Evolutionary conservation across 768 basidiomycete species (phyloP).

Genomic region (Leccinum olivaceopallidum): DNA sequence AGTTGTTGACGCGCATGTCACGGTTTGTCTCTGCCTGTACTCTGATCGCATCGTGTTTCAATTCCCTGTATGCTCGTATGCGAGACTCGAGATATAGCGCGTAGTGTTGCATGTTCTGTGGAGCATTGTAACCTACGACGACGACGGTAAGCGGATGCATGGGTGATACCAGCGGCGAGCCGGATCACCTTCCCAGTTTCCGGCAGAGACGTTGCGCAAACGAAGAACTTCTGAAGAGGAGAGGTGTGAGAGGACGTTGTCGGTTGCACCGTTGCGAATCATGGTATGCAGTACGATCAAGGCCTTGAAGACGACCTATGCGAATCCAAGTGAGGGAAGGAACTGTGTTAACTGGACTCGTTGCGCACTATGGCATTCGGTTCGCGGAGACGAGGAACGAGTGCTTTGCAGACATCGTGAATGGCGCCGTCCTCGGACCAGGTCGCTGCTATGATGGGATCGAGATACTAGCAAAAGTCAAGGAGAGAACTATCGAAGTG

Average conservation of each 20-base stretch:
- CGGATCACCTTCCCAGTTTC: conserved; percentile 81
- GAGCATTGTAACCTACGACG: conserved; percentile 73
- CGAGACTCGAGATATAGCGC: conserved; percentile 87
- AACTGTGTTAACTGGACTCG: background rate
- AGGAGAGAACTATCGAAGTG: background rate
- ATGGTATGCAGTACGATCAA: conserved; percentile 94
- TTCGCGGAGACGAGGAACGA: conserved; percentile 83
- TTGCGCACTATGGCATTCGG: conserved; percentile 83
- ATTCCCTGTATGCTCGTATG: conserved; percentile 83
- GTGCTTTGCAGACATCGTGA: conserved; percentile 88
- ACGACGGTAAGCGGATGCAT: background rate
- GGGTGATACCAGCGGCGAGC: conserved; percentile 1
- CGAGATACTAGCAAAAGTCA: conserved; percentile 69
- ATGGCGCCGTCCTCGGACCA: conserved; percentile 94
- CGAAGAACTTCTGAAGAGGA: conserved; percentile 80
- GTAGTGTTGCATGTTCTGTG: conserved; percentile 85
- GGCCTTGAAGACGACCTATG: conserved; percentile 95
- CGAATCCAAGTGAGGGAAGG: conserved; percentile 1
- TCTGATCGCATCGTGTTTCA: conserved; percentile 92
- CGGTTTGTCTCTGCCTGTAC: conserved; percentile 94
- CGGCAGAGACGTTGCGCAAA: conserved; percentile 76
- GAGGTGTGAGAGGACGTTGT: conserved; percentile 85
- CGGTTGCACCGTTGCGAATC: conserved; percentile 95
- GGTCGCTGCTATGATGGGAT: conserved; percentile 95
- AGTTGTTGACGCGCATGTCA: conserved; percentile 65